Base-by-base conservation (phyloP, 495 filamentous ascomycete genomes). In the Tetracladium setigerum region DNA sequence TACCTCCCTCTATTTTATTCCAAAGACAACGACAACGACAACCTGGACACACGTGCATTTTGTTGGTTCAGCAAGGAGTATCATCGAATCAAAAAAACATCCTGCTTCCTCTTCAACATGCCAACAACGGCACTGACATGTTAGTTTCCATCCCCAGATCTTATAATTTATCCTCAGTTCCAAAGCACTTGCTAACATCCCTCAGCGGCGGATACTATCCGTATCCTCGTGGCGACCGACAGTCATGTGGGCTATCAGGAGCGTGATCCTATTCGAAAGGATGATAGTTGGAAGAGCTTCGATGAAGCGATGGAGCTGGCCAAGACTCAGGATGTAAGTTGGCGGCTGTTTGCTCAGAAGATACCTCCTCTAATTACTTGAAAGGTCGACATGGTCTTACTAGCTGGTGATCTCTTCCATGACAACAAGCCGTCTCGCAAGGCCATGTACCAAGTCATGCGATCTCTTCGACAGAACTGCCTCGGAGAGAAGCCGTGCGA, bases 351-450 rank as follows among this genome's bases (percentile, higher is more conserved):
- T n/a, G n/a, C n/a, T n/a, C n/a, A n/a, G n/a, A n/a, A n/a, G n/a
- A n/a, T n/a, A n/a, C n/a, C 8, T 17, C 36, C n/a, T 45, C 18
- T 48, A 41, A 47, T 38, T 31, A 8, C 16, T 15, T 32, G 9
- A n/a, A 36, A 74, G 70, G 71, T 86, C 46, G 92, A 99, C 66
- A 96, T 97, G 94, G 83, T 99, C 6, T 73, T 99, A 10, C 76
- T 97, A 15, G 91, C 81, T 7, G 92, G 92, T 19, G 92, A 99
- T 59, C 75, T 99, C 1, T 99, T 99, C 66, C 92, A 99, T 62
- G 92, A 99, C 52, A 99, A 99, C 58, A 95, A 95, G 60, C 92
- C 92, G 5, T 95, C 87, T n/a, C 76, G 94, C 37, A 94, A 95
- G 57, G 76, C 89, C 30, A 88, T 99, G 85, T 97, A 94, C 61